phyloP scores from a whole-genome alignment of 306 rosid species.

The Trifolium subterraneum region DNA sequence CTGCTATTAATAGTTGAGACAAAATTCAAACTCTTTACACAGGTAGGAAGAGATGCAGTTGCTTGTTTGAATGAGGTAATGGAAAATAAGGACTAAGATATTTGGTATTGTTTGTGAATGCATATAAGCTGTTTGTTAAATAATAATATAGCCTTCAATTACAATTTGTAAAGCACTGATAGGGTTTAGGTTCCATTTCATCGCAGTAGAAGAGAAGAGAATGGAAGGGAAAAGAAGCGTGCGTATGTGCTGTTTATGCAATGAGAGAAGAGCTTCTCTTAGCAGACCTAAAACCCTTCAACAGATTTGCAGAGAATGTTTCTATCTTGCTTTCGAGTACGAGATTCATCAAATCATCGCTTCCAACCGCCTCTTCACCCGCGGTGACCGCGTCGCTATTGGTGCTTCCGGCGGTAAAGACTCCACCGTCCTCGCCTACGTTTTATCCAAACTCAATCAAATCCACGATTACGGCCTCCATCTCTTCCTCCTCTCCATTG shows the following conservation, averaged over 20 bases:
- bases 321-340: constrained; percentile 78
- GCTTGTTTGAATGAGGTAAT: no score
- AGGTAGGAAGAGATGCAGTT: no score
- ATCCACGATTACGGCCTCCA: constrained; percentile 78
- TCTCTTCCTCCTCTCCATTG: constrained; percentile 85
- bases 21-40: no score
- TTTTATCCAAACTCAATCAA: constrained; percentile 73
- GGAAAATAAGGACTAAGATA: no score
- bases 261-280: constrained; percentile 67
- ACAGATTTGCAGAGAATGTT: constrained; percentile 86
- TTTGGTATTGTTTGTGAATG: no score
- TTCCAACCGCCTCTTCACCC: constrained; percentile 59
- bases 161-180: no score
- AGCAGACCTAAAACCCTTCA: constrained; percentile 86
- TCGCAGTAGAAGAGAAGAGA: neutral
- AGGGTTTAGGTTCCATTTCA: no score
- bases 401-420: constrained; percentile 99
- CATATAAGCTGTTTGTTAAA: no score
- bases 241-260: constrained; percentile 69
- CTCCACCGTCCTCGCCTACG: constrained; percentile 93
- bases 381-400: constrained; percentile 80
- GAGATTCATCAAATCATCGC: constrained; percentile 82
- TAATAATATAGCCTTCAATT: no score
- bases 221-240: constrained; percentile 41
- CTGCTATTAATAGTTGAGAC: no score